Evolutionary conservation across 306 rosid genomes (phyloP).

Genomic region (Spatholobus suberectus): DNA sequence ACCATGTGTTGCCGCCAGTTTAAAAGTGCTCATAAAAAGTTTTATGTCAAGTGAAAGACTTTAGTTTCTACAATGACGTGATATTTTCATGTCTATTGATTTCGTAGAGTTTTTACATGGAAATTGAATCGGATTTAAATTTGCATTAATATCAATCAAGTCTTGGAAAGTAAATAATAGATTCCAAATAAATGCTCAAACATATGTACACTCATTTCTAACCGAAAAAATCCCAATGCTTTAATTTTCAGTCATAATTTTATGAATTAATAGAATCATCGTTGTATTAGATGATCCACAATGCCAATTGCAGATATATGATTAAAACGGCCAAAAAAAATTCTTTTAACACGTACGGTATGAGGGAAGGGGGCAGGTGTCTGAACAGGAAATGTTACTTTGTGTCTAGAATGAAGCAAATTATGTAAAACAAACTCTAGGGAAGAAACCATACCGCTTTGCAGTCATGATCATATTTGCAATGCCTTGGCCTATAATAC

Average conservation of each 20-base stretch:
- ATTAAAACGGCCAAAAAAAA: not conserved
- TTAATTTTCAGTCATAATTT: constrained; percentile 8
- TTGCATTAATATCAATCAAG: not conserved
- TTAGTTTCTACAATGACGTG: not conserved
- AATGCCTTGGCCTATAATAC: constrained; percentile 96
- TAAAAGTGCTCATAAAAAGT: not conserved
- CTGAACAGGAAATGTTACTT: constrained; percentile 16
- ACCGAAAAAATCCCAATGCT: not conserved
- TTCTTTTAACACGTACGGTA: not conserved
- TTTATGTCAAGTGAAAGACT: not conserved
- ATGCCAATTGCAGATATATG: not conserved
- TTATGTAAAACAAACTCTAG: constrained; percentile 23
- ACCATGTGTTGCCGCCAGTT: not conserved
- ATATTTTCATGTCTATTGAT: not conserved
- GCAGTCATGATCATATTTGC: constrained; percentile 93
- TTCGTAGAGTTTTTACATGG: not conserved
- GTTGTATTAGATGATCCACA: constrained; percentile 6
- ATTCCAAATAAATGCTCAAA: constrained; percentile 28
- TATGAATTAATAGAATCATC: not conserved
- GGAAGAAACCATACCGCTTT: constrained; percentile 64
- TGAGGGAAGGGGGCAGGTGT: not conserved
- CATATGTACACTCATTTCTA: not conserved
- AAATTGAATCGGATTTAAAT: not conserved
- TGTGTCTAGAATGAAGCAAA: constrained; percentile 12
- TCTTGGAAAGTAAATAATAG: not conserved